Percentiles rank a stretch among this genome's conserved stretches.
Conservation (phyloP, 2,329 filamentous ascomycete genomes). For the Pyrenophora teres region DNA sequence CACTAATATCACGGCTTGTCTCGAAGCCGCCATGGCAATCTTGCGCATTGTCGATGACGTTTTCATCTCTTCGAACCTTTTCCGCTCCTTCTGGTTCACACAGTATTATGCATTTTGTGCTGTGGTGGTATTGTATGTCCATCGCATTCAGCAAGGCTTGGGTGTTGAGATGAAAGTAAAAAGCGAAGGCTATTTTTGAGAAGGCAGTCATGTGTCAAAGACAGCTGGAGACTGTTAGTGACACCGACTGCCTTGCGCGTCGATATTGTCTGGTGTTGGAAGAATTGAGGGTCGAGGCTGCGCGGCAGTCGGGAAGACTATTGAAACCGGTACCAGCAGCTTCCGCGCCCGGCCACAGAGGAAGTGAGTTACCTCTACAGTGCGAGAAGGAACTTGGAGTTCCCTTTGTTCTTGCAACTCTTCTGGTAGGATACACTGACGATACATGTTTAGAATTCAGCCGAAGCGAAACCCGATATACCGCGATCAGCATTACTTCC, state of each 20-base stretch:
- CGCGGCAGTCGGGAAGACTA: conserved; percentile 29
- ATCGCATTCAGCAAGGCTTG: conserved; percentile 57
- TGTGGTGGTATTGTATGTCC: conserved; percentile 60
- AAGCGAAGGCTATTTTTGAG: conserved; percentile 55
- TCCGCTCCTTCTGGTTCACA: conserved; percentile 58
- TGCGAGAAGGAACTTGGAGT: not conserved
- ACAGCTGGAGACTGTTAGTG: conserved; percentile 37
- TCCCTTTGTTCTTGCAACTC: not conserved
- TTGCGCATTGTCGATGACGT: conserved; percentile 53
- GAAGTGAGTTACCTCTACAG: not conserved
- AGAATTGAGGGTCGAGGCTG: conserved; percentile 54
- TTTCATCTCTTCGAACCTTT: conserved; percentile 48
- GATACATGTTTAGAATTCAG: not conserved
- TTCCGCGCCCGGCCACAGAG: not conserved
- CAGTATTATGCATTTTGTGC: conserved; percentile 61
- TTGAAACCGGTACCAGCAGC: not conserved
- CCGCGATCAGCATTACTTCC: conserved; percentile 2
- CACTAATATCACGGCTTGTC: conserved; percentile 51
- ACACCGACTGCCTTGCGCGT: conserved; percentile 44
- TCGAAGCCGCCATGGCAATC: conserved; percentile 54
- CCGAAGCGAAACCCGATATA: not conserved
- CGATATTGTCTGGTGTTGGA: conserved; percentile 60
- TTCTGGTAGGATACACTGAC: not conserved
- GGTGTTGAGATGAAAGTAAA: conserved; percentile 52
- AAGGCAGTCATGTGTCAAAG: conserved; percentile 50